phyloP scores from a whole-genome alignment of 75 land plant genomes.

The Adiantum capillusveneris region DNA sequence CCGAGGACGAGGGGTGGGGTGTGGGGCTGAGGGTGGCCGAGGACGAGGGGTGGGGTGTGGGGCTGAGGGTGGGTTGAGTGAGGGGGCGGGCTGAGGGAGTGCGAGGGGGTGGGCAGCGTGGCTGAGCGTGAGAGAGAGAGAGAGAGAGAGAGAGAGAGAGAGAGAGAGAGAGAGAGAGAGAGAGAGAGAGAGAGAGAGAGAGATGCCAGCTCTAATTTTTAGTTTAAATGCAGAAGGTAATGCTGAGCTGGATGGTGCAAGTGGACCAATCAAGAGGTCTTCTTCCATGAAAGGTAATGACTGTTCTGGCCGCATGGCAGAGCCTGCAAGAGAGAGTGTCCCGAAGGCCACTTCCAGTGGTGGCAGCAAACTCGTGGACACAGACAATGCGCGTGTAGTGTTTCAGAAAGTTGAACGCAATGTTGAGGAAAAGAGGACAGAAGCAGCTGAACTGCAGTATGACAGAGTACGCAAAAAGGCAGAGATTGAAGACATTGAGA shows the following conservation, averaged over 20 bases:
- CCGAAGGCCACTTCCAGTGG: slow-evolving; percentile 9
- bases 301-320: slow-evolving; percentile 2
- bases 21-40: no score
- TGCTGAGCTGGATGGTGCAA: slow-evolving; percentile 22
- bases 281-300: slow-evolving; percentile 17
- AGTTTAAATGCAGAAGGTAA: slow-evolving; percentile 34
- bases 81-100: no score
- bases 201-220: no score
- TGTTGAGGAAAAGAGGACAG: slow-evolving; percentile 27
- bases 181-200: no score
- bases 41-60: no score
- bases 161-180: no score
- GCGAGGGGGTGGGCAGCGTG: no score
- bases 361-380: background rate
- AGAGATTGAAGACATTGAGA: slow-evolving; percentile 76
- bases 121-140: no score
- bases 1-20: no score
- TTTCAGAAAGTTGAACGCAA: slow-evolving; percentile 29
- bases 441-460: slow-evolving; percentile 38
- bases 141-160: no score
- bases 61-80: no score
- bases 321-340: slow-evolving; percentile 6
- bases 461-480: slow-evolving; percentile 44
- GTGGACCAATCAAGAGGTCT: slow-evolving; percentile 13
- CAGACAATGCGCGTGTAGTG: slow-evolving; percentile 14